These are phyloP conservation scores for Neurospora sp. DNA, from an alignment of 2,329 filamentous ascomycete species.

Conservation along the genomic window DNA sequence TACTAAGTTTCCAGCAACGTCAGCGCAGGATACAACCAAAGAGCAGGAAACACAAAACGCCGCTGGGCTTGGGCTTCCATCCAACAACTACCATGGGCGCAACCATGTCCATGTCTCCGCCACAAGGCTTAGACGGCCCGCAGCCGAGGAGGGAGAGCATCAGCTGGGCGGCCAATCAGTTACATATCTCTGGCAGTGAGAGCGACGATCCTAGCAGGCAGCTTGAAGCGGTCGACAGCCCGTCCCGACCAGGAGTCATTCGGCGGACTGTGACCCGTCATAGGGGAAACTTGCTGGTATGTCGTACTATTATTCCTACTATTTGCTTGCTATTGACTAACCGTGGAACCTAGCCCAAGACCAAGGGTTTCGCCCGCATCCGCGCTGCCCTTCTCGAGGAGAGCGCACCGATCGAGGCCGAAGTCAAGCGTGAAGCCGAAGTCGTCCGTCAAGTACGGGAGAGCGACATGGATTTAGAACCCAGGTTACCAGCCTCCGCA, in stretches of 20 bases:
- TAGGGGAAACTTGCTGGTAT: conserved; percentile 77
- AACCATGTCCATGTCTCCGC: conserved; percentile 59
- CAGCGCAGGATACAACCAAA: conserved; percentile 60
- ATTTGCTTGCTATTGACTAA: conserved; percentile 19
- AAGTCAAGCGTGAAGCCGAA: conserved; percentile 84
- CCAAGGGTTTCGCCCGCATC: conserved; percentile 89
- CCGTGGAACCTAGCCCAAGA: conserved; percentile 61
- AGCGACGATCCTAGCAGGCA: conserved; percentile 56
- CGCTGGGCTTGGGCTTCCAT: conserved; percentile 41
- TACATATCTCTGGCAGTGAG: conserved; percentile 75
- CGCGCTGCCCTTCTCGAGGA: conserved; percentile 85
- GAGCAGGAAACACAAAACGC: conserved; percentile 33
- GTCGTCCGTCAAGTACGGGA: conserved; percentile 93
- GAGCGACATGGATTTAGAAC: conserved; percentile 60
- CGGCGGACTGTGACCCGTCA: conserved; percentile 67
- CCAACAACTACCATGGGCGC: conserved; percentile 25
- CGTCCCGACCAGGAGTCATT: conserved; percentile 54
- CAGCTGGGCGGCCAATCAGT: conserved; percentile 78
- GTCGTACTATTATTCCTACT: conserved; percentile 18
- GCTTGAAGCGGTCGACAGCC: conserved; percentile 34
- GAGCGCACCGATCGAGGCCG: conserved; percentile 74
- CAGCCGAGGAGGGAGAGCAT: conserved; percentile 73
- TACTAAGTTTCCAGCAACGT: conserved; percentile 76
- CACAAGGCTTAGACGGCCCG: conserved; percentile 28
- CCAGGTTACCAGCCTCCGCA: conserved; percentile 38